Evolutionary conservation across 2,329 filamentous ascomycete species (phyloP).

Genomic region (Curvularia eragrostidis): DNA sequence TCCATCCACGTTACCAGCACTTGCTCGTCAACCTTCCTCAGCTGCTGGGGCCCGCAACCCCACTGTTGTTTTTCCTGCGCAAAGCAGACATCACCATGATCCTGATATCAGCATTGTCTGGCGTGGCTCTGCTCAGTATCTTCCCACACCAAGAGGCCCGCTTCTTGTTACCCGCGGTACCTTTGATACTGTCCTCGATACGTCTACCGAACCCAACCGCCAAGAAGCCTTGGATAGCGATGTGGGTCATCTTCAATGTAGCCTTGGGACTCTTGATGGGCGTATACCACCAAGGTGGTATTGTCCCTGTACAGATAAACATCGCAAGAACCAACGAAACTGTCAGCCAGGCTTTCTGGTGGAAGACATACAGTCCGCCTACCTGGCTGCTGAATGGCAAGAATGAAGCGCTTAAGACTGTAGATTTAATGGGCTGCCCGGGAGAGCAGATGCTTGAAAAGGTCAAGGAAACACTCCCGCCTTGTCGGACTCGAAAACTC

Average conservation of each 20-base stretch:
- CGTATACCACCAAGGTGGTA: slow-evolving; percentile 80
- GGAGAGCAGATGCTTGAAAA: slow-evolving; percentile 66
- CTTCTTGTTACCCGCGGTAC: slow-evolving; percentile 77
- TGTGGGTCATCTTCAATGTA: slow-evolving; percentile 75
- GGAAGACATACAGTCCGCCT: slow-evolving; percentile 85
- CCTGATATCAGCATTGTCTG: slow-evolving; percentile 76
- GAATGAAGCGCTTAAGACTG: slow-evolving; percentile 72
- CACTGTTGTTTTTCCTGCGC: slow-evolving; percentile 59
- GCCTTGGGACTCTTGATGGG: slow-evolving; percentile 76
- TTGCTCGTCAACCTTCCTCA: slow-evolving; percentile 60
- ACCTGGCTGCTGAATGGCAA: slow-evolving; percentile 81
- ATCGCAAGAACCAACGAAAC: slow-evolving; percentile 70
- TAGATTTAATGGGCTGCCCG: slow-evolving; percentile 76
- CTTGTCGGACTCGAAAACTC: slow-evolving; percentile 38
- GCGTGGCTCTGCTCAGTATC: slow-evolving; percentile 71
- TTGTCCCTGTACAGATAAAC: slow-evolving; percentile 77
- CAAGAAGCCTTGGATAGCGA: slow-evolving; percentile 57
- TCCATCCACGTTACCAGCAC: slow-evolving; percentile 62
- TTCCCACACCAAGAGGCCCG: slow-evolving; percentile 83
- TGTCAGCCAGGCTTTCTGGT: slow-evolving; percentile 76
- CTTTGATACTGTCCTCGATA: slow-evolving; percentile 77
- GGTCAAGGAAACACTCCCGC: slow-evolving; percentile 64
- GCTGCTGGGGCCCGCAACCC: slow-evolving; percentile 60
- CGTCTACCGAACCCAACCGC: slow-evolving; percentile 66
- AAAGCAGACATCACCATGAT: slow-evolving; percentile 59